Percentiles rank a stretch among this genome's conserved stretches.
Evolutionary conservation across 1,284 basidiomycete species (phyloP).

Genomic region (Trichosporon coremiiforme): DNA sequence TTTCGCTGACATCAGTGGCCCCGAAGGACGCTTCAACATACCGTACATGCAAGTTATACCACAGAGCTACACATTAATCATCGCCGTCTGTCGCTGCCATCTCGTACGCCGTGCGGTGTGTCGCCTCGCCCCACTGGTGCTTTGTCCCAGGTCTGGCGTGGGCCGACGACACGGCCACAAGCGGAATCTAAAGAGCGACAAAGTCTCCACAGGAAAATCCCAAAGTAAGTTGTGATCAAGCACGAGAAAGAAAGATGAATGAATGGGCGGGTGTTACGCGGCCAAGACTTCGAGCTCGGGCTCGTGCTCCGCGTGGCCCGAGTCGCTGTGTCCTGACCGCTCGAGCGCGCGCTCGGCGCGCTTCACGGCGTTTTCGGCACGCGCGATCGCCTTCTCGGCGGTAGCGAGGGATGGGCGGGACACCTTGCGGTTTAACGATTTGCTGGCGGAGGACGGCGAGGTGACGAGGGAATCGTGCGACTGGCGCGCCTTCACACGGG

Average conservation of each 20-base stretch:
- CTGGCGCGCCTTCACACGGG: neutral
- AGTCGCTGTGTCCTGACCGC: conserved; percentile 2
- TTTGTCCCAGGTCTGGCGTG: too few relatives aligned
- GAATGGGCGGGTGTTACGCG: too few relatives aligned
- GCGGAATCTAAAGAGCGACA: neutral
- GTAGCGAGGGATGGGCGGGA: neutral
- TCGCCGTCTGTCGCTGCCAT: neutral
- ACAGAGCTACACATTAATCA: neutral
- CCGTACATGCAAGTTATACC: conserved; percentile 13
- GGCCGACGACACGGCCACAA: neutral
- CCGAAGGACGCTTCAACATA: neutral
- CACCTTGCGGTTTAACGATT: neutral
- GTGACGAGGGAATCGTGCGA: neutral
- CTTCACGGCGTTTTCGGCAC: neutral
- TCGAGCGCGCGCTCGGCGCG: neutral
- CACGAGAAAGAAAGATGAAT: too few relatives aligned
- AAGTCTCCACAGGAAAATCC: conserved; percentile 1
- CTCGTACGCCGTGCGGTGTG: neutral
- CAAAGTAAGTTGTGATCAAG: too few relatives aligned
- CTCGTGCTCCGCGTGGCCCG: neutral
- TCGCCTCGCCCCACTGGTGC: too few relatives aligned
- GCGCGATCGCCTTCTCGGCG: neutral
- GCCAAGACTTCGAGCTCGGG: neutral
- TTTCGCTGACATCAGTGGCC: neutral
- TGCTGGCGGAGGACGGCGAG: neutral